Evolutionary conservation across 2,329 filamentous ascomycete genomes (phyloP).

Genomic region (Coniosporium tulheliwenetii): DNA sequence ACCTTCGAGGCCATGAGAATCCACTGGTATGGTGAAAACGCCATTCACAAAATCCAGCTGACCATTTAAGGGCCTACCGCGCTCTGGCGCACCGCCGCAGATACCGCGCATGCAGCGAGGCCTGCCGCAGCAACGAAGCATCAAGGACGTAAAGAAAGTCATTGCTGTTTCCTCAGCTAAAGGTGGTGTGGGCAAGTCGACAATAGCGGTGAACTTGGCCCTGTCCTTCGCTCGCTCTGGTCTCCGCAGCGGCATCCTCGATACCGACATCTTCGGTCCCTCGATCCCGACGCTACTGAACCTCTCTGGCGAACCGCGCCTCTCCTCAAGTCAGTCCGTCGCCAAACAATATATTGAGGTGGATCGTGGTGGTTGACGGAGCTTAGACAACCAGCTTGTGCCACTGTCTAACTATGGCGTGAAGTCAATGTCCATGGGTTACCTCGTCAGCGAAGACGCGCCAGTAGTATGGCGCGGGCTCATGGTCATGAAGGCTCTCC

Average conservation of each 20-base stretch:
- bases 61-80: slow-evolving; percentile 57
- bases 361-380: too few relatives aligned
- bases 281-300: slow-evolving; percentile 84
- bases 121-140: slow-evolving; percentile 64
- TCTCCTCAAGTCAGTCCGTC: slow-evolving; percentile 49
- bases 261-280: slow-evolving; percentile 93
- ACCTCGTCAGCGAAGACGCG: slow-evolving; percentile 62
- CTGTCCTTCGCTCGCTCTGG: slow-evolving; percentile 73
- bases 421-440: slow-evolving; percentile 98
- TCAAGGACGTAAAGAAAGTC: slow-evolving; percentile 76
- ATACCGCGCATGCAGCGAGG: slow-evolving; percentile 66
- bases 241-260: slow-evolving; percentile 71
- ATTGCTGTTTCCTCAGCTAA: slow-evolving; percentile 96
- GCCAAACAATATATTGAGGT: neutral
- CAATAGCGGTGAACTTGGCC: slow-evolving; percentile 73
- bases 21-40: slow-evolving; percentile 48
- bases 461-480: slow-evolving; percentile 90
- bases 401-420: slow-evolving; percentile 89
- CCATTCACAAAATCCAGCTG: neutral
- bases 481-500: slow-evolving; percentile 95
- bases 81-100: slow-evolving; percentile 47
- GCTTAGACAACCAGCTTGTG: slow-evolving; percentile 58
- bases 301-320: slow-evolving; percentile 59
- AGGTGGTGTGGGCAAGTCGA: slow-evolving; percentile 95
- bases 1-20: slow-evolving; percentile 59